Base-by-base conservation (phyloP, 768 basidiomycete genomes). In the Cystofilobasidium capitatum region DNA sequence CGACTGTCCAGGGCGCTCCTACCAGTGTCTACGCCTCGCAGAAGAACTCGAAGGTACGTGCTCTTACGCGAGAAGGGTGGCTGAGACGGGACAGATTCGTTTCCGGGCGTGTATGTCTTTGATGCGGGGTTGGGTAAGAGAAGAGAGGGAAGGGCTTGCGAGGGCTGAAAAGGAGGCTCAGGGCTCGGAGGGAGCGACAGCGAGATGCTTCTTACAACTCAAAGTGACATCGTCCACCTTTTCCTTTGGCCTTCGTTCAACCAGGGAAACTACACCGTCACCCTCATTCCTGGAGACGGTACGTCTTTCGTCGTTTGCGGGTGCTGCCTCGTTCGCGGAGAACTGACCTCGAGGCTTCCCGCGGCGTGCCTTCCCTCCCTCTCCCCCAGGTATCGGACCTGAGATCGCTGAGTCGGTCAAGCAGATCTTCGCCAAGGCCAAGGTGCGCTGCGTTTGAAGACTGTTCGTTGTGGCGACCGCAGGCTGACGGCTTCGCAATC, bases 271-370 rank as follows among this genome's bases (percentile, higher is more conserved):
- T 96, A 94, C 80, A 86, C 87, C 39, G 93, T 97, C 65, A 97
- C 96, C 49, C 81, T 97, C 69, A 91, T 98, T 78, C 91, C 94
- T 37, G 94, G 94, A 76, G 94, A 97, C 76, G 93, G 93, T 93
- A 67, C 72, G 83, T 75, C 17, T 51, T 4, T 3, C 49, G 5
- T 51, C 49, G n/a, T n/a, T n/a, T n/a, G n/a, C n/a, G n/a, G n/a
- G 45, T 45, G 58, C 58, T 42, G 4, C 37, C 35, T n/a, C 42
- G 40, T 69, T 45, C 29, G 20, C 54, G 29, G n/a, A n/a, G n/a
- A n/a, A n/a, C 22, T 20, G 16, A 44, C 1, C 54, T 55, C 49
- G 40, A 24, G 7, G 1, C 16, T 16, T 55, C 47, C n/a, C 65
- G 69, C 20, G 62, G 31, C 65, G 69, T 71, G 47, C 39, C 51